phyloP scores from a whole-genome alignment of 345 rosid genomes.

The Theobroma cacao region DNA sequence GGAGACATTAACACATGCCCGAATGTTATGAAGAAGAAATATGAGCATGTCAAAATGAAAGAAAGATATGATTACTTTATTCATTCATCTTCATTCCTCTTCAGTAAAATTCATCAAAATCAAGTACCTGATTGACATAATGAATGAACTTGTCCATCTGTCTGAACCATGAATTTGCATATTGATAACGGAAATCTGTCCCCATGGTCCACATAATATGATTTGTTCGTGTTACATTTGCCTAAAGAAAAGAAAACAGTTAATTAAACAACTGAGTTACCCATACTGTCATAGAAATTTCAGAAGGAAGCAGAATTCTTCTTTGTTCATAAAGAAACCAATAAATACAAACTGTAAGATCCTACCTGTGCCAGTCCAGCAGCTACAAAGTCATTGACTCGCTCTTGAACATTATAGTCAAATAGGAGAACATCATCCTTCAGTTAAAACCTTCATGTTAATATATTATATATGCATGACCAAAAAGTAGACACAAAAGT shows the following conservation, averaged over 20 bases:
- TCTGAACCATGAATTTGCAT: slow-evolving; percentile 92
- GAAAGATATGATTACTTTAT: neutral
- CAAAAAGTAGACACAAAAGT: slow-evolving; percentile 11
- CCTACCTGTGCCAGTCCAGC: slow-evolving; percentile 84
- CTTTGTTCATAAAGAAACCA: neutral
- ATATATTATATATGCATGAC: slow-evolving; percentile 8
- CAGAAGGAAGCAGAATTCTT: neutral
- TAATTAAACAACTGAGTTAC: slow-evolving; percentile 1
- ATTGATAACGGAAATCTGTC: slow-evolving; percentile 93
- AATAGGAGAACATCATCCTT: slow-evolving; percentile 80
- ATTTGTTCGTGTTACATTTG: slow-evolving; percentile 85
- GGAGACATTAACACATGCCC: neutral
- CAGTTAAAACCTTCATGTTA: slow-evolving; percentile 24
- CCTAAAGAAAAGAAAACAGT: slow-evolving; percentile 39
- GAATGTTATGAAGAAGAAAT: neutral
- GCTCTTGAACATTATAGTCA: slow-evolving; percentile 90
- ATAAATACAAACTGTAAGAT: neutral
- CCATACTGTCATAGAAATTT: neutral
- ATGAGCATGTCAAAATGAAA: neutral
- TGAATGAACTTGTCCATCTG: slow-evolving; percentile 98
- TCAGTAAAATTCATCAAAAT: neutral
- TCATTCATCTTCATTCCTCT: neutral
- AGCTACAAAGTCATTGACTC: slow-evolving; percentile 79
- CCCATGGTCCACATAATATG: slow-evolving; percentile 97
- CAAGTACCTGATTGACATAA: slow-evolving; percentile 77